Evolutionary conservation across 2,329 filamentous ascomycete species (phyloP).

Genomic region (Leptographium radiaticola): DNA sequence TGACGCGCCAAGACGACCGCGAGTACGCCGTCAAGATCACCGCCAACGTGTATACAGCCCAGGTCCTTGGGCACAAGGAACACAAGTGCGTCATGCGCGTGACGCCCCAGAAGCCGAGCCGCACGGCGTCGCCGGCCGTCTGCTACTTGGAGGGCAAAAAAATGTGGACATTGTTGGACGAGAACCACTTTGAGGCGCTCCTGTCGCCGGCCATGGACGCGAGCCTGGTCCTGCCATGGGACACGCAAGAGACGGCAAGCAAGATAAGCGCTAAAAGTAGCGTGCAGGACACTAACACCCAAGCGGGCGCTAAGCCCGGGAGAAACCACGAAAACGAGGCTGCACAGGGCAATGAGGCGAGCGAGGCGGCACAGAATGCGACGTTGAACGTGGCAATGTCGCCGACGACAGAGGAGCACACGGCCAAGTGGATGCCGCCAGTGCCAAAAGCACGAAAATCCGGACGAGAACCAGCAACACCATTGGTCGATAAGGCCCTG

Average conservation of each 20-base stretch:
- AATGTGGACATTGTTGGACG: not conserved
- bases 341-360: not conserved
- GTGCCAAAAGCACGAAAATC: too few species aligned
- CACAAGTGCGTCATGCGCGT: not conserved
- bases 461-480: too few species aligned
- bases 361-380: too few species aligned
- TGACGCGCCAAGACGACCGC: slow-evolving; percentile 4
- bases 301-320: not conserved
- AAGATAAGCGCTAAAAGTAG: not conserved
- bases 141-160: not conserved
- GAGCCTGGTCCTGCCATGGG: slow-evolving; percentile 3
- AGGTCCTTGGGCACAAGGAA: not conserved
- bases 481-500: too few species aligned
- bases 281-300: not conserved
- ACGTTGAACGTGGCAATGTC: too few species aligned
- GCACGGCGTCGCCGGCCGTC: not conserved
- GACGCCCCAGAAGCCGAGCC: not conserved
- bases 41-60: not conserved
- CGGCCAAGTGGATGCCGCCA: too few species aligned
- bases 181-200: slow-evolving; percentile 1
- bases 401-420: too few species aligned
- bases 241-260: not conserved
- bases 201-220: not conserved
- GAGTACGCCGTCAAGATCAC: slow-evolving; percentile 5
- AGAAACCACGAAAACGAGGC: not conserved